phyloP scores from a whole-genome alignment of 1,139 yeast species.

The Saccharomyces hybrid region DNA sequence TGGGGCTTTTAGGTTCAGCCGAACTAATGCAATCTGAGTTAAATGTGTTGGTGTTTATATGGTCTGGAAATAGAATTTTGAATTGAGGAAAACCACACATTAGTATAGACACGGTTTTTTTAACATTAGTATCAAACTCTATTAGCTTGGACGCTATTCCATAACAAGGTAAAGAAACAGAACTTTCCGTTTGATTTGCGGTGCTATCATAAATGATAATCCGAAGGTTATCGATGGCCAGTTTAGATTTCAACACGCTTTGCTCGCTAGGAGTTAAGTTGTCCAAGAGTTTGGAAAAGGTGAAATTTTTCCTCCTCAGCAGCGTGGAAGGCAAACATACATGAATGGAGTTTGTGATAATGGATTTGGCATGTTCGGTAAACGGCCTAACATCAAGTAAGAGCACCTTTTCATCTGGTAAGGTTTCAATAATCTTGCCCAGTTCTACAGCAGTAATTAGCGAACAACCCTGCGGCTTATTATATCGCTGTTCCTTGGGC shows the following conservation, averaged over 20 bases:
- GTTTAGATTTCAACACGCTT: conserved; percentile 18
- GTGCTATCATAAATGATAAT: conserved; percentile 35
- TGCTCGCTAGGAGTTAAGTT: conserved; percentile 35
- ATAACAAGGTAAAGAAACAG: conserved; percentile 36
- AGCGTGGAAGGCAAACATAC: conserved; percentile 74
- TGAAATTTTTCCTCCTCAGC: conserved; percentile 59
- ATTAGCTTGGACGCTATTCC: conserved; percentile 45
- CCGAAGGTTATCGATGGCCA: conserved; percentile 11
- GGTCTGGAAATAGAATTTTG: conserved; percentile 14
- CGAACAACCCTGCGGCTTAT: conserved; percentile 18
- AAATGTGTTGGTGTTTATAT: not conserved
- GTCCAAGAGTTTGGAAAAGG: conserved; percentile 40
- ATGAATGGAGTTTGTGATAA: conserved; percentile 52
- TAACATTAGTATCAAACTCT: conserved; percentile 22
- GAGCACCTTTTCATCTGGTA: conserved; percentile 21
- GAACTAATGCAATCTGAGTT: conserved; percentile 19
- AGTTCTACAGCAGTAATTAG: conserved; percentile 20
- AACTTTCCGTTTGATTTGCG: conserved; percentile 21
- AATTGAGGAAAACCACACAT: conserved; percentile 34
- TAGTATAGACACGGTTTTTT: conserved; percentile 32
- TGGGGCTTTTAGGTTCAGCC: not conserved
- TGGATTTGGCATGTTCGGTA: conserved; percentile 49
- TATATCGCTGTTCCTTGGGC: conserved; percentile 20
- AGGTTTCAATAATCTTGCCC: conserved; percentile 10
- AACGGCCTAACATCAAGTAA: conserved; percentile 67